Percentiles rank a stretch among this genome's conserved stretches.
Conservation (phyloP, 1,284 basidiomycete genomes). For the Schizophyllum amplum region DNA sequence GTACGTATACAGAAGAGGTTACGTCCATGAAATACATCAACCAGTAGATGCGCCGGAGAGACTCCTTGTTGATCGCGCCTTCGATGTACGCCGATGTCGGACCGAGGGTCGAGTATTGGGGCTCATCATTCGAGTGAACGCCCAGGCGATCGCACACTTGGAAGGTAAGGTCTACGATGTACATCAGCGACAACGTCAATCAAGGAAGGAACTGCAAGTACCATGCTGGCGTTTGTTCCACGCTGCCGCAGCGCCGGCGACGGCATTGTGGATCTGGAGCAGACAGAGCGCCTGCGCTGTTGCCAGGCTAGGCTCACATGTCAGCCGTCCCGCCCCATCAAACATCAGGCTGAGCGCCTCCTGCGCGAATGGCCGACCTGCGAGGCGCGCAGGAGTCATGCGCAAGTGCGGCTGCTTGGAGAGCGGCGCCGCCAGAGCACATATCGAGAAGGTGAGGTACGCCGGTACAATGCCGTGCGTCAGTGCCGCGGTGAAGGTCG, state of each 20-base stretch:
- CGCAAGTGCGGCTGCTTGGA: constrained; percentile 58
- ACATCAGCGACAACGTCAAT: constrained; percentile 6
- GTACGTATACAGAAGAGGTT: constrained; percentile 40
- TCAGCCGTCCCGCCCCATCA: constrained; percentile 50
- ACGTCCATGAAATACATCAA: constrained; percentile 54
- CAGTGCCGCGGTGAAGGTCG: constrained; percentile 59
- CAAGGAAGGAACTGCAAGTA: constrained; percentile 8
- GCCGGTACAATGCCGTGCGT: constrained; percentile 55
- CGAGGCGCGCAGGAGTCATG: constrained; percentile 49
- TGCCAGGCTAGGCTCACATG: constrained; percentile 46
- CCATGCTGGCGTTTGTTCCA: constrained; percentile 23
- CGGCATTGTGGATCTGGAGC: constrained; percentile 59
- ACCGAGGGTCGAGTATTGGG: constrained; percentile 38
- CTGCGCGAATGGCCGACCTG: constrained; percentile 62
- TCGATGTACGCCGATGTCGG: constrained; percentile 50
- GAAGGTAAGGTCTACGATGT: constrained; percentile 48
- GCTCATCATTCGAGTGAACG: constrained; percentile 48
- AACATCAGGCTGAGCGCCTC: constrained; percentile 65
- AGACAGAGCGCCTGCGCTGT: constrained; percentile 68
- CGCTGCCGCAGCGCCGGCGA: constrained; percentile 33
- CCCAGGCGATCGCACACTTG: constrained; percentile 58
- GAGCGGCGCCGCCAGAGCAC: constrained; percentile 66
- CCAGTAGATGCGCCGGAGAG: constrained; percentile 71
- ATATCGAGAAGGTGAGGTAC: constrained; percentile 62
- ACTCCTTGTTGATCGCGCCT: constrained; percentile 58